Evolutionary conservation across 768 basidiomycete species (phyloP).

Genomic region (Collybia sp.): DNA sequence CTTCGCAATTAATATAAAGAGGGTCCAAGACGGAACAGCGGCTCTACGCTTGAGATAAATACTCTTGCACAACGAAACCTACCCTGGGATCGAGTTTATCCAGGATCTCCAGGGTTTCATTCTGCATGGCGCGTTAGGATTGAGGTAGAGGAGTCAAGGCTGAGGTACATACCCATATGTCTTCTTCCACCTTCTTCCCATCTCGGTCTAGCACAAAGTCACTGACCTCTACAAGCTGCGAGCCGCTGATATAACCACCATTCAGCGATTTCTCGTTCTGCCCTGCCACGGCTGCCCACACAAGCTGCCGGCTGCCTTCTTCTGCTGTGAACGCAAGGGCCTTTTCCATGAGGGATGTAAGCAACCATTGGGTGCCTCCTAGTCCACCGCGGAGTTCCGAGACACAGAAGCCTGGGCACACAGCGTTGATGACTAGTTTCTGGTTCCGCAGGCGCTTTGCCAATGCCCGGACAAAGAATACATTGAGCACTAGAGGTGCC

Average conservation of each 20-base stretch:
- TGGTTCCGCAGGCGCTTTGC: conserved; percentile 18
- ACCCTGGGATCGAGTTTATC: too few relatives aligned
- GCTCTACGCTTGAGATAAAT: too few relatives aligned
- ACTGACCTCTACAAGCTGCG: neutral
- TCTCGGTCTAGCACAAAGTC: conserved; percentile 3
- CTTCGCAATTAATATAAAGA: too few relatives aligned
- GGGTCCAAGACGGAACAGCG: too few relatives aligned
- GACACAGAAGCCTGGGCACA: conserved; percentile 38
- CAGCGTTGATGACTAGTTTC: conserved; percentile 26
- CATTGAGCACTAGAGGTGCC: conserved; percentile 27
- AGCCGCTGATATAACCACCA: conserved; percentile 1
- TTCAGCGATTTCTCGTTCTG: conserved; percentile 7
- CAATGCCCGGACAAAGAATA: conserved; percentile 34
- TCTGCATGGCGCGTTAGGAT: too few relatives aligned
- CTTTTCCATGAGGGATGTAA: conserved; percentile 21
- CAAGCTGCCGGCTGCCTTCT: conserved; percentile 26
- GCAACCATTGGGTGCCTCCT: conserved; percentile 6
- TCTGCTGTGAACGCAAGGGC: conserved; percentile 31
- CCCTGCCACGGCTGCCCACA: conserved; percentile 26
- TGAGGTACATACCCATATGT: too few relatives aligned
- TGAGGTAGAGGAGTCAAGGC: too few relatives aligned
- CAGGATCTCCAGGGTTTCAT: too few relatives aligned
- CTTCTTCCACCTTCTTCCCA: neutral
- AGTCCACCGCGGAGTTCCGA: conserved; percentile 29
- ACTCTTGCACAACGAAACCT: too few relatives aligned